Conservation (phyloP, 164 flowering plant genomes). For the Aristolochia californica region DNA sequence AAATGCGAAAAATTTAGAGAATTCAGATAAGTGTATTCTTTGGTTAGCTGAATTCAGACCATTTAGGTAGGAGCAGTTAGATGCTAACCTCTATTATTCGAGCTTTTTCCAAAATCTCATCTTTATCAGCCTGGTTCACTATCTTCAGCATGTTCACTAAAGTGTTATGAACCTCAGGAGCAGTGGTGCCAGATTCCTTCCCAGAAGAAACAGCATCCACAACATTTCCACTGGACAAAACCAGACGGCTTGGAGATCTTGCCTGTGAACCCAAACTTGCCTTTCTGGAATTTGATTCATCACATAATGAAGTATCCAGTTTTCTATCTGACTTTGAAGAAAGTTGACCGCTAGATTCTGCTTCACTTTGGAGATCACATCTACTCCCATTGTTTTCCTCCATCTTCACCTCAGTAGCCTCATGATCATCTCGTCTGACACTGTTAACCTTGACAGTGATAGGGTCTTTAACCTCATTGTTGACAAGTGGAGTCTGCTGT, state of each 20-base stretch:
- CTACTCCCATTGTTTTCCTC: background rate
- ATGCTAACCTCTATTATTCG: constrained; percentile 56
- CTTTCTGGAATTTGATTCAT: constrained; percentile 11
- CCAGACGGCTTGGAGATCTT: constrained; percentile 13
- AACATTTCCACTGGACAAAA: constrained; percentile 7
- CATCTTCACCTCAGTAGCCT: background rate
- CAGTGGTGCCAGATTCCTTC: constrained; percentile 14
- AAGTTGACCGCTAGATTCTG: constrained; percentile 9
- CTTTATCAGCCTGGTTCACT: constrained; percentile 60
- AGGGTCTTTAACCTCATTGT: background rate
- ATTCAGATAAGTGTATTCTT: background rate
- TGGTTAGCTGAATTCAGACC: background rate
- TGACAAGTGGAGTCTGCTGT: too few relatives aligned
- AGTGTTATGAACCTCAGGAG: constrained; percentile 23
- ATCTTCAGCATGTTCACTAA: constrained; percentile 17
- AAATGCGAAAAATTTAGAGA: constrained; percentile 9
- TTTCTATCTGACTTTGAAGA: constrained; percentile 22
- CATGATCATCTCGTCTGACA: too few relatives aligned
- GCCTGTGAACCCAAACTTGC: constrained; percentile 15
- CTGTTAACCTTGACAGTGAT: background rate
- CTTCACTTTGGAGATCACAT: constrained; percentile 22
- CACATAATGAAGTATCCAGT: constrained; percentile 6
- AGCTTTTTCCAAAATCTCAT: constrained; percentile 76
- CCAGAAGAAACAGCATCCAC: constrained; percentile 14
- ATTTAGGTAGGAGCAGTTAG: background rate